phyloP scores from a whole-genome alignment of 2,329 filamentous ascomycete species.

The Blastomyces parvus region DNA sequence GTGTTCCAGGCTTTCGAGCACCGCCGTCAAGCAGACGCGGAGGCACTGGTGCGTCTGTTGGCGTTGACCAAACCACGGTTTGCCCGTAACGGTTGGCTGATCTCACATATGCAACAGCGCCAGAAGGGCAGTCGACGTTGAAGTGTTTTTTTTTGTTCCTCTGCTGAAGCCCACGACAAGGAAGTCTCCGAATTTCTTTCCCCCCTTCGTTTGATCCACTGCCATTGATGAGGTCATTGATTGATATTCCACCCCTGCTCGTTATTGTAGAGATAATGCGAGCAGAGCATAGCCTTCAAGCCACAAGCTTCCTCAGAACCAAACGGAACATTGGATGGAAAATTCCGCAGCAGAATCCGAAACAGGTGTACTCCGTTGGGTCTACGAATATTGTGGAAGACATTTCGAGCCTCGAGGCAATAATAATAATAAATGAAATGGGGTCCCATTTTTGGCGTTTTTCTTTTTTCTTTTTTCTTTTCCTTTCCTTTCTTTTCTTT shows the following conservation, averaged over 20 bases:
- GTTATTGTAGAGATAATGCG: not conserved
- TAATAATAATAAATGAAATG: too few relatives aligned
- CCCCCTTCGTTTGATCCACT: too few relatives aligned
- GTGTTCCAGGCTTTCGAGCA: constrained; percentile 1
- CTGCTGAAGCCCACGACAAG: not conserved
- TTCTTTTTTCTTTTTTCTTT: not conserved
- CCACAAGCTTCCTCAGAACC: not conserved
- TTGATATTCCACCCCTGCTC: not conserved
- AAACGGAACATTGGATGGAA: not conserved
- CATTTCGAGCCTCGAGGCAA: not conserved
- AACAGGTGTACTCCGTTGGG: not conserved
- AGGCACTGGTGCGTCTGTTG: not conserved
- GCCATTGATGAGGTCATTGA: not conserved
- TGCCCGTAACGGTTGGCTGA: not conserved
- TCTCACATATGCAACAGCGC: not conserved
- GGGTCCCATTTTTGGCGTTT: not conserved
- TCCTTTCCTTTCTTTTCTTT: too few relatives aligned
- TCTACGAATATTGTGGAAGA: too few relatives aligned
- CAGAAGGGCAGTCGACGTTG: not conserved
- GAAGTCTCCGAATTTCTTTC: not conserved
- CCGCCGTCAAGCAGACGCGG: not conserved
- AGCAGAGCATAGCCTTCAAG: not conserved
- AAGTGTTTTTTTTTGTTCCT: too few relatives aligned
- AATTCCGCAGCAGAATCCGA: not conserved
- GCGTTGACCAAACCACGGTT: not conserved